A percentile compares a stretch with the other conserved stretches of the same genome.
These are phyloP conservation scores for Oryza coarctata DNA, from an alignment of 176 grass and related monocot genomes.

Conservation along the genomic window DNA sequence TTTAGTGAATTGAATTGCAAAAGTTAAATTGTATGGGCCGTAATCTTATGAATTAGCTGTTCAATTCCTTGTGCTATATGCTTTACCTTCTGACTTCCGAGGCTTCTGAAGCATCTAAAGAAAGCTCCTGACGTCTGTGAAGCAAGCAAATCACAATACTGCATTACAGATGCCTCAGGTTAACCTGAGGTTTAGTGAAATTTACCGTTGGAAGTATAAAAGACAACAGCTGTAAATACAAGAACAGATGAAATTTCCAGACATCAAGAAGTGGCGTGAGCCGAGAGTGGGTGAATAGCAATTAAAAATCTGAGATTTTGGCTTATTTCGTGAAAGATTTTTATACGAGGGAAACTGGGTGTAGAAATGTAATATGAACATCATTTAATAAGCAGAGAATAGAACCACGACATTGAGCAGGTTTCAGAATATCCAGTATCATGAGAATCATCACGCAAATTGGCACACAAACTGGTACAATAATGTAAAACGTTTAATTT, in stretches of 20 bases:
- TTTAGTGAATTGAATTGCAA: background rate
- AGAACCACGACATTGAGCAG: background rate
- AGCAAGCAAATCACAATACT: no score
- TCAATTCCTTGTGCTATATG: no score
- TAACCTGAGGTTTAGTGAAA: no score
- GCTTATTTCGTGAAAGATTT: background rate
- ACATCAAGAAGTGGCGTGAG: no score
- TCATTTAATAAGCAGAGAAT: background rate
- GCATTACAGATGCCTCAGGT: no score
- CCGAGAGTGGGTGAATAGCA: background rate
- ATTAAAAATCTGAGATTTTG: background rate
- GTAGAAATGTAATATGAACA: background rate
- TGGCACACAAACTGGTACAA: background rate
- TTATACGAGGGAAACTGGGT: background rate
- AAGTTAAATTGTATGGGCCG: background rate
- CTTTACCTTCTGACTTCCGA: background rate
- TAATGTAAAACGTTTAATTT: conserved; percentile 20
- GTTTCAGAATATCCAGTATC: background rate
- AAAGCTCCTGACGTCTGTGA: no score
- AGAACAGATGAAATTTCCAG: no score
- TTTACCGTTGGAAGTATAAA: no score
- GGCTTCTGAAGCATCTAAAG: no score
- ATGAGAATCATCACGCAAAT: background rate
- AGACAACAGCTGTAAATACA: no score
- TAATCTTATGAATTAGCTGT: no score